Evolutionary conservation across 768 basidiomycete species (phyloP).

Genomic region (Suillus paluster): DNA sequence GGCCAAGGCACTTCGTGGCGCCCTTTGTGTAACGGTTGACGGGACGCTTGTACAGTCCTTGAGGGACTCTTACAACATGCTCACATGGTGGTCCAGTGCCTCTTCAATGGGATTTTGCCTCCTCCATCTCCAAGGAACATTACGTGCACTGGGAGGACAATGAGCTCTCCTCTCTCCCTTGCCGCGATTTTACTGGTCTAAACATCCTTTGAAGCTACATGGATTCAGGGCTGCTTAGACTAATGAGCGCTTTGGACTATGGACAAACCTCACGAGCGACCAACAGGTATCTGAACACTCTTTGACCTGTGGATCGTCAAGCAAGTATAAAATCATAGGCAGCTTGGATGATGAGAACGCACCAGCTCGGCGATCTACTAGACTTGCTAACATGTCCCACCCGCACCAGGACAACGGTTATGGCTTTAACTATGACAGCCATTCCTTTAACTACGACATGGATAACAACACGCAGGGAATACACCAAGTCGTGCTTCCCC

Average conservation of each 20-base stretch:
- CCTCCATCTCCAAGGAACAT: not conserved
- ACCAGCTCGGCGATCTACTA: not conserved
- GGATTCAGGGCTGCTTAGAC: not conserved
- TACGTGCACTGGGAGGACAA: not conserved
- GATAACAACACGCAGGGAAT: conserved; percentile 4
- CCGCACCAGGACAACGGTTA: not conserved
- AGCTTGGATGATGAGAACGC: not conserved
- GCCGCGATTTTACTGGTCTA: not conserved
- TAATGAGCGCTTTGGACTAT: not conserved
- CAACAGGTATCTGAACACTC: not conserved
- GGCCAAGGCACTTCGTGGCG: not conserved
- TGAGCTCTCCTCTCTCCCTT: not conserved
- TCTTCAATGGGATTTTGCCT: not conserved
- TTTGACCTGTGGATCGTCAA: not conserved
- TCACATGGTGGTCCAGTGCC: not conserved
- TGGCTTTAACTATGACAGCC: not conserved
- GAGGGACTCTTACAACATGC: not conserved
- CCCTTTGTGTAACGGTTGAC: not conserved
- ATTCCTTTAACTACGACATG: not conserved
- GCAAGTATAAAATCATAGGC: not conserved
- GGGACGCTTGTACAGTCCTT: not conserved
- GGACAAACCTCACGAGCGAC: no score
- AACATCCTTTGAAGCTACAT: not conserved
- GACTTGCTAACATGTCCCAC: not conserved
- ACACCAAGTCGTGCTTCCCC: not conserved